These are phyloP conservation scores for Tetragonia tetragonoides DNA, from an alignment of 148 eudicot species.

Conservation along the genomic window DNA sequence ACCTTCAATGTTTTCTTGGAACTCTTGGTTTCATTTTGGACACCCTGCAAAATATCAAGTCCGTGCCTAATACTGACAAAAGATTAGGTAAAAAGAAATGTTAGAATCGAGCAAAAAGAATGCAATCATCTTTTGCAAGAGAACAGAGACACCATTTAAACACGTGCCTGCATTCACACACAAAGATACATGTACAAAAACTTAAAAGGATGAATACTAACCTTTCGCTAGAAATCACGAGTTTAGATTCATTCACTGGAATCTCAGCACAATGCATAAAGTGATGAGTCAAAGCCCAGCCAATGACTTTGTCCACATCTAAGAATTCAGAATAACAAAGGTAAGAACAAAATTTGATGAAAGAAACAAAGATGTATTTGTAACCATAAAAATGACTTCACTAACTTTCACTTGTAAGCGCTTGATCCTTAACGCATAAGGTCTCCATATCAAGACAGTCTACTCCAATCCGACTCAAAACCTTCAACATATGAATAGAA, in stretches of 20 bases:
- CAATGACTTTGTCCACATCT: conserved; percentile 83
- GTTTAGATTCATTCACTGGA: conserved; percentile 50
- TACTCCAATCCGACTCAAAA: conserved; percentile 52
- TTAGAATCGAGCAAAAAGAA: conserved; percentile 1
- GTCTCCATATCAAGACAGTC: conserved; percentile 75
- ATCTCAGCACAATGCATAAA: conserved; percentile 62
- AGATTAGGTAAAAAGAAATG: neutral
- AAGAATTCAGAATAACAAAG: conserved; percentile 15
- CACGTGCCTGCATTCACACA: no score
- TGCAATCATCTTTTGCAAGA: neutral
- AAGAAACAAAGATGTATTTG: neutral
- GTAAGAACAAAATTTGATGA: neutral
- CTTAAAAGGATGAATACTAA: conserved; percentile 12
- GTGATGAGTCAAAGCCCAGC: conserved; percentile 93
- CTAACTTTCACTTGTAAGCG: conserved; percentile 81
- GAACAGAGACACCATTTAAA: neutral
- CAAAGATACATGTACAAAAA: neutral
- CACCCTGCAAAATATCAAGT: conserved; percentile 61
- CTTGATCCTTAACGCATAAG: conserved; percentile 71
- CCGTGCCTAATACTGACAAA: conserved; percentile 71
- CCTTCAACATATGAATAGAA: conserved; percentile 42
- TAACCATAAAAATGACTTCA: conserved; percentile 4
- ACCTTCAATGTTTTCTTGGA: conserved; percentile 90
- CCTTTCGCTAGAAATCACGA: conserved; percentile 72
- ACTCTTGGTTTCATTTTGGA: conserved; percentile 78